phyloP scores from a whole-genome alignment of 2,329 filamentous ascomycete genomes.

The Ascochyta koolunga region DNA sequence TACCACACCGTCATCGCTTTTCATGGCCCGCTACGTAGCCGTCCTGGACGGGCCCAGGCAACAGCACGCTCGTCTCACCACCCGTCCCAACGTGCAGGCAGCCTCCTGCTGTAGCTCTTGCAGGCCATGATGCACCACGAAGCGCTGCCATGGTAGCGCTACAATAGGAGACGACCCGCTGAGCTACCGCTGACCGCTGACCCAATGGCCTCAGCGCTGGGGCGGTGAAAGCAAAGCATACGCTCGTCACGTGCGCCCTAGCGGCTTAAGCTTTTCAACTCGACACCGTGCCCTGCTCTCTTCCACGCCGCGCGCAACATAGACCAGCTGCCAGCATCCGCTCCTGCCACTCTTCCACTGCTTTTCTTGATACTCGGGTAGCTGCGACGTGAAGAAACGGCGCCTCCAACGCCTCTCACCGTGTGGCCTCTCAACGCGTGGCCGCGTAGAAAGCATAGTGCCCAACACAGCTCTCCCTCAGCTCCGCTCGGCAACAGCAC shows the following conservation, averaged over 20 bases:
- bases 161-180: no score
- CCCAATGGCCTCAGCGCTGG: neutral
- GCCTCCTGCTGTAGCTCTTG: neutral
- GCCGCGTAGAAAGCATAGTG: slow-evolving; percentile 34
- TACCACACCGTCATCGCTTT: no score
- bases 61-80: no score
- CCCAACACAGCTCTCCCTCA: slow-evolving; percentile 24
- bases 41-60: no score
- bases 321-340: slow-evolving; percentile 25
- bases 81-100: neutral
- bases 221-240: neutral
- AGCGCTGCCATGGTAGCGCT: no score
- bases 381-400: slow-evolving; percentile 30
- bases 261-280: slow-evolving; percentile 14
- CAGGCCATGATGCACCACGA: no score
- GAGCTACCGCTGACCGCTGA: no score
- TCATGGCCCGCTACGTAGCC: slow-evolving; percentile 13
- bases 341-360: slow-evolving; percentile 24
- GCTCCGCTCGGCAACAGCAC: slow-evolving; percentile 29
- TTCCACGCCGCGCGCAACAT: slow-evolving; percentile 27
- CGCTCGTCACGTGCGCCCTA: slow-evolving; percentile 23
- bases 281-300: slow-evolving; percentile 18
- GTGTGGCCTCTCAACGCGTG: slow-evolving; percentile 27
- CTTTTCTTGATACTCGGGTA: slow-evolving; percentile 29
- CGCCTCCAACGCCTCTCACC: slow-evolving; percentile 26